Percentiles rank a stretch among this genome's conserved stretches.
phyloP scores from a whole-genome alignment of 345 rosid species.

The Moricandia arvensis region DNA sequence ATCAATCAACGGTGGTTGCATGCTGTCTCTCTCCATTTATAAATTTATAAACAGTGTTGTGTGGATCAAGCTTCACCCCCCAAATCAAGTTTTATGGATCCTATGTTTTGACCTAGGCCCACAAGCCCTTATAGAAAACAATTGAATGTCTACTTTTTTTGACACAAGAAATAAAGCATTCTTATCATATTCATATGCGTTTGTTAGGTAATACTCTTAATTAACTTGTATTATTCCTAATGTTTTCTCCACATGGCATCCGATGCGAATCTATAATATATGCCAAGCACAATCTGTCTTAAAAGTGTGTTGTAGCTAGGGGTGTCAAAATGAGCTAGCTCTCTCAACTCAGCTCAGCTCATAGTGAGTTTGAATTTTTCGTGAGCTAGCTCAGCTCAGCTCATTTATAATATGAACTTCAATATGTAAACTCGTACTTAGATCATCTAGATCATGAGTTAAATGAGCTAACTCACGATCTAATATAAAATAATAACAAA shows the following conservation, averaged over 20 bases:
- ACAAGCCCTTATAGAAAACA: background rate
- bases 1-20: background rate
- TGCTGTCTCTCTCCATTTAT: background rate
- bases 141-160: background rate
- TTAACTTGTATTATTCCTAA: background rate
- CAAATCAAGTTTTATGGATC: background rate
- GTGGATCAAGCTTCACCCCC: background rate
- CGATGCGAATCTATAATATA: slow-evolving; percentile 5
- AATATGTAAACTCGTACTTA: no score
- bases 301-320: background rate
- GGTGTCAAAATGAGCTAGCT: no score
- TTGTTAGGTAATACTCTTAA: background rate
- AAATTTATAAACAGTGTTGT: background rate
- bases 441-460: no score
- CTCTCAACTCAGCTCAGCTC: no score
- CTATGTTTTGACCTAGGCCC: background rate
- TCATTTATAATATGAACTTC: no score
- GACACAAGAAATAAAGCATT: background rate
- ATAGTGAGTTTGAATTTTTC: no score
- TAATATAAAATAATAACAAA: no score
- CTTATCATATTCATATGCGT: background rate
- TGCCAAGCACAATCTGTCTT: background rate
- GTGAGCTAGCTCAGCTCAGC: no score
- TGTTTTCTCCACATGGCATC: background rate
- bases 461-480: no score